These are phyloP conservation scores for Trametes gibbosa DNA, from an alignment of 768 basidiomycete species.

Conservation along the genomic window DNA sequence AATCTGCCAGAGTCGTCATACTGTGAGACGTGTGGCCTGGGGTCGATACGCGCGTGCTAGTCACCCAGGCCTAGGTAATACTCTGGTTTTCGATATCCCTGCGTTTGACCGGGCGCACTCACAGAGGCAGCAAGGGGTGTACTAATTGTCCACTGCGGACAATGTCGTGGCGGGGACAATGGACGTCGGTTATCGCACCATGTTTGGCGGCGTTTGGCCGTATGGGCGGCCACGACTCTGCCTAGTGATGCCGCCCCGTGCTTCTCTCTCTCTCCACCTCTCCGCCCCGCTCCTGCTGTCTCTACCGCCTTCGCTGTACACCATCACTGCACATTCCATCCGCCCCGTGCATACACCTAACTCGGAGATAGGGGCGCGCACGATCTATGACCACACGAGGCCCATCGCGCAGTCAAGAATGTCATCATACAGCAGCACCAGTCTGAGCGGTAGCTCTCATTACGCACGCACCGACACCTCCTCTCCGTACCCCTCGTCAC, in stretches of 20 bases:
- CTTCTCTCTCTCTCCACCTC: constrained; percentile 6
- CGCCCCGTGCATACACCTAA: not conserved
- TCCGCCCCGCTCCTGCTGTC: not conserved
- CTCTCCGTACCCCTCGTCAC: constrained; percentile 9
- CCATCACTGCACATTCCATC: not conserved
- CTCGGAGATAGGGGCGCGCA: constrained; percentile 4
- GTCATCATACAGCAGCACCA: constrained; percentile 20
- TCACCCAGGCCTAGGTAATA: no score
- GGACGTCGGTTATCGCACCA: not conserved
- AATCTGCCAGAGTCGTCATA: no score
- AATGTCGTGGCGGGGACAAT: constrained; percentile 7
- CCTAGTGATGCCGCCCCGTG: constrained; percentile 4
- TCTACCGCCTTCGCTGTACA: not conserved
- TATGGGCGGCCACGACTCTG: constrained; percentile 15
- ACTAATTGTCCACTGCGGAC: not conserved
- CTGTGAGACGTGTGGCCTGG: no score
- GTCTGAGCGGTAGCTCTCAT: constrained; percentile 14
- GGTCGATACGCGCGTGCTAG: no score
- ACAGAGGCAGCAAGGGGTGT: not conserved
- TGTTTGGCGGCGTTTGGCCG: constrained; percentile 17
- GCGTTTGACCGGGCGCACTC: no score
- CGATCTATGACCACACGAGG: constrained; percentile 3
- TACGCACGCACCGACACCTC: constrained; percentile 9
- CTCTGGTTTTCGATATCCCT: no score
- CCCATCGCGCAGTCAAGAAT: not conserved